Evolutionary conservation across 2,329 filamentous ascomycete species (phyloP), one percentile per base, ranked within the genome.

Genomic region (Podosphaera fusca): DNA sequence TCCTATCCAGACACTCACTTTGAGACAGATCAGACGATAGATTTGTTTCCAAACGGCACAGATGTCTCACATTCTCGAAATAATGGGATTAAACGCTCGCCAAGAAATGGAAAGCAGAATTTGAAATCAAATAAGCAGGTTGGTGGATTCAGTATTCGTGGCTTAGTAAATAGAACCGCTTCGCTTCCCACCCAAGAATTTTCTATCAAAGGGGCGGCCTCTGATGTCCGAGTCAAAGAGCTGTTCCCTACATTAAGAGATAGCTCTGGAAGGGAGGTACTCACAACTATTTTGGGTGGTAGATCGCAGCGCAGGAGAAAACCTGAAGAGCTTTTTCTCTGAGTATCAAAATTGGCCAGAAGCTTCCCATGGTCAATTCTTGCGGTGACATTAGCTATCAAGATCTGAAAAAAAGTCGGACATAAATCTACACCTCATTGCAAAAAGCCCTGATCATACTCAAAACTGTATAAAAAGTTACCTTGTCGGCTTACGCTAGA

Each of bases 271-370:
- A 87, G 85, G 68, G 84, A 88, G 65, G 68, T 87, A 14, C 85
- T 87, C 63, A 74, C 75, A 1, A 76, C 80, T 59, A 79, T 72
- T 60, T 64, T 80, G 33, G 75, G 79, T 56, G 78, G 77, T 1
- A 73, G 80, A 60, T 74, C 76, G 12, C 73, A 74, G 58, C 74
- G 73, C 60, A 76, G 85, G 61, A 78, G 82, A 63, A 80, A 74
- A 65, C 85, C 85, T 0, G 82, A 86, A 63, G 85, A 89, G 69
- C 72, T 85, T 61, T 89, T 87, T 66, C 73, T 75, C 60, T 87
- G 68, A 76, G 54, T 8, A 5, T 8, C 29, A 31, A 49, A 38
- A 6, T 38, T 38, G 5, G 10, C 10, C 35, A 38, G 10, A 38
- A 10, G 35, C 10, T 38, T 38, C 10, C 35, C 10, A 38, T 38